Conservation (phyloP, 1,284 basidiomycete genomes). For the Moniliella sp. region DNA sequence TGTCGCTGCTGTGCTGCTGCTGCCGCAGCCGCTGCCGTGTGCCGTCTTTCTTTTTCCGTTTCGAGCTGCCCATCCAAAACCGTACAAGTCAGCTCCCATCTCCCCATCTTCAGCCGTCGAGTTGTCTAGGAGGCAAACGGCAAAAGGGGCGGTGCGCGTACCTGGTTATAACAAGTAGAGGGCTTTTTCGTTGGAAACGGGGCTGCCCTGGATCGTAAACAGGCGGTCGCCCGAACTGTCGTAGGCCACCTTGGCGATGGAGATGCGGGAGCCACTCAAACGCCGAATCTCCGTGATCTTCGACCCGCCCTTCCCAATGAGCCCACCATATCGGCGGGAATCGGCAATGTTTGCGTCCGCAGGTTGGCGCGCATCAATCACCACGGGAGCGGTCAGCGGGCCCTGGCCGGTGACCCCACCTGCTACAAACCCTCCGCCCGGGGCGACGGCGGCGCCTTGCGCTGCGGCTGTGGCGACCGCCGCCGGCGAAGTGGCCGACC, state of each 20-base stretch:
- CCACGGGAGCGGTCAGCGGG: constrained; percentile 22
- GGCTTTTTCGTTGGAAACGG: constrained; percentile 46
- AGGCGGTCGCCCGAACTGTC: constrained; percentile 95
- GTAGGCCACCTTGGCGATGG: constrained; percentile 90
- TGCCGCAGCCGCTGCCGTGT: too few species aligned
- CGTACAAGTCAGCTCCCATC: not conserved
- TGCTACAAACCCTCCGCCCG: constrained; percentile 22
- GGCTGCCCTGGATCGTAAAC: constrained; percentile 94
- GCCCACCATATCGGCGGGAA: constrained; percentile 73
- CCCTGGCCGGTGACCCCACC: too few species aligned
- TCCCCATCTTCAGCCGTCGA: too few species aligned
- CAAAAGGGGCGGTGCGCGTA: not conserved
- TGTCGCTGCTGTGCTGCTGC: too few species aligned
- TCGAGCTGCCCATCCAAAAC: constrained; percentile 8
- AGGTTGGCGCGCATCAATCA: constrained; percentile 48
- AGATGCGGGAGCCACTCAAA: constrained; percentile 83
- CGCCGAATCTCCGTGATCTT: constrained; percentile 98
- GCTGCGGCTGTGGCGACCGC: constrained; percentile 7
- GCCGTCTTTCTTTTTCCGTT: constrained; percentile 24
- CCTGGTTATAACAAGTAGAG: constrained; percentile 82
- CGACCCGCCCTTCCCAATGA: constrained; percentile 66
- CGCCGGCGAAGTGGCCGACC: not conserved
- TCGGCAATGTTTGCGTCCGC: constrained; percentile 94
- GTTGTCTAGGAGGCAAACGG: not conserved
- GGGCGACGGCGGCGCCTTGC: constrained; percentile 18